Conservation (phyloP, 257 asterid genomes). For the Verbena officinalis region DNA sequence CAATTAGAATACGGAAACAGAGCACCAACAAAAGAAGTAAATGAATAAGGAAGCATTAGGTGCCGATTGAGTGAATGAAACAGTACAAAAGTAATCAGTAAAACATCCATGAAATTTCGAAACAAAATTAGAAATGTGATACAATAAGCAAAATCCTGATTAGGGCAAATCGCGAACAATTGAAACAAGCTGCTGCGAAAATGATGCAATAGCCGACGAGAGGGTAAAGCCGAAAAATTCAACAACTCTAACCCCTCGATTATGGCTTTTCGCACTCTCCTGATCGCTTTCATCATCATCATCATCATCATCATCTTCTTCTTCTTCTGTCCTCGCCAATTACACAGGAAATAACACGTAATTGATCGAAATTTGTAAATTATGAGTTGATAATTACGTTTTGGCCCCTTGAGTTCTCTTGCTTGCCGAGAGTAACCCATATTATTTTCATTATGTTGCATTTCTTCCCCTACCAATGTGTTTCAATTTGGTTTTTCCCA, state of each 20-base stretch:
- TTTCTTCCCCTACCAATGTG: too few species aligned
- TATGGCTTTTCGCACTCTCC: constrained; percentile 4
- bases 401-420: too few species aligned
- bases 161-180: constrained; percentile 19
- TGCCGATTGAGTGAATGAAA: not conserved
- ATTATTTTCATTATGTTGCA: too few species aligned
- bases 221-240: constrained; percentile 16
- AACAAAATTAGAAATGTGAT: too few species aligned
- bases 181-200: not conserved
- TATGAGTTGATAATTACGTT: too few species aligned
- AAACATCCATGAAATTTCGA: not conserved
- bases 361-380: too few species aligned
- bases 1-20: not conserved
- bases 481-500: too few species aligned
- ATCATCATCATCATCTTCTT: too few species aligned
- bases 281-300: too few species aligned
- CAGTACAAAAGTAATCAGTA: not conserved
- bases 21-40: constrained; percentile 4
- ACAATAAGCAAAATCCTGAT: not conserved
- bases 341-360: too few species aligned
- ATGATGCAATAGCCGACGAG: not conserved
- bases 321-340: too few species aligned
- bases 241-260: constrained; percentile 25
- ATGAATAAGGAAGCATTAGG: not conserved
- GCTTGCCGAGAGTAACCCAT: too few species aligned